Base-by-base conservation (phyloP, 1,284 basidiomycete species). In the Rhizoctonia solani region DNA sequence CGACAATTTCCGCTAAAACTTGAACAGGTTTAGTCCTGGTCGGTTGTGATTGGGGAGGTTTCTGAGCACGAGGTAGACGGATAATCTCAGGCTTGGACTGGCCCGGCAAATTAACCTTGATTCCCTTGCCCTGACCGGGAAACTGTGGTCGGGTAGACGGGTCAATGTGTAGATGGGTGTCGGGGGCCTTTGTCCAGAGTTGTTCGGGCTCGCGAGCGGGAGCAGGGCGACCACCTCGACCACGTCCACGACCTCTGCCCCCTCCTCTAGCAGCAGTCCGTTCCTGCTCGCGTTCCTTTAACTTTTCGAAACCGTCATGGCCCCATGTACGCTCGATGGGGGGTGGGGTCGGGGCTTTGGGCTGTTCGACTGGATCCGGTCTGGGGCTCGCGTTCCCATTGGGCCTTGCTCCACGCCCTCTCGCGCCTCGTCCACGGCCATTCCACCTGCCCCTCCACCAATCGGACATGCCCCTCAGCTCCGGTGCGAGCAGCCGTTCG, bases 381-480 rank as follows among this genome's bases (percentile, higher is more conserved):
- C 73, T 66, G 79, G 78, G n/a, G n/a, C n/a, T n/a, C n/a, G n/a
- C n/a, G n/a, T n/a, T n/a, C n/a, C n/a, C n/a, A n/a, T n/a, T n/a
- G n/a, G n/a, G n/a, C n/a, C n/a, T n/a, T n/a, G n/a, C n/a, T n/a
- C n/a, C n/a, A 5, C 80, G 81, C 52, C 84, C 78, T 67, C 81
- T 74, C 9, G 72, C 68, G 59, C 87, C 86, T 42, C 88, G 82
- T 11, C 85, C 84, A 16, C 87, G 82, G 50, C 84, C 83, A 73
- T 88, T 83, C 87, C 89, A 88, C 68, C 84, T 84, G 47, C 86
- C 90, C 71, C 89, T 81, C 90, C 90, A 89, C 90, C 89, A 93
- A 6, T 82, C 86, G 79, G 87, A 90, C 68, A 90, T 78, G 76
- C 85, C 88, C 68, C 87, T 84, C 58, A 89, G 76, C 71, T 87